These are phyloP conservation scores for Solanum hybrid DNA, from an alignment of 305 asterid genomes.

Conservation along the genomic window DNA sequence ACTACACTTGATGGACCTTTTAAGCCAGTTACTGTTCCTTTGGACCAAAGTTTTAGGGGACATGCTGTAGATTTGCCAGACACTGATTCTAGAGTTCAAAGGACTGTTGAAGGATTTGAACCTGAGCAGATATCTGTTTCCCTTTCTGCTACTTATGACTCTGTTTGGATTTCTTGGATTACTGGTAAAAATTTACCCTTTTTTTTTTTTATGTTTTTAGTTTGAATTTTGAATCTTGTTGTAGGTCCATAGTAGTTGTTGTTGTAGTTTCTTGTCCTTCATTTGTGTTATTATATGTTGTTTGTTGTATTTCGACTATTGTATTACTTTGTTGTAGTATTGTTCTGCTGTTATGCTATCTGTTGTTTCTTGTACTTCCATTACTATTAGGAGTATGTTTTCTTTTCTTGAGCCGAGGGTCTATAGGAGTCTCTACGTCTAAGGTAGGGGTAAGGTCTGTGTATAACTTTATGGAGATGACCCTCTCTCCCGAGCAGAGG, in stretches of 20 bases:
- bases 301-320: not conserved
- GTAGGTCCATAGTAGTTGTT: not conserved
- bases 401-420: not conserved
- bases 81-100: conserved; percentile 66
- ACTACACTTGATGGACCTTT: conserved; percentile 81
- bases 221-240: not conserved
- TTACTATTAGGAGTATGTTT: not conserved
- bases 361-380: not conserved
- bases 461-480: too few species aligned
- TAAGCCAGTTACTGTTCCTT: conserved; percentile 63
- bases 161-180: conserved; percentile 93
- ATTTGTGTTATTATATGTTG: not conserved
- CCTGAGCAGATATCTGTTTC: conserved; percentile 85
- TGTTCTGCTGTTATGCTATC: not conserved
- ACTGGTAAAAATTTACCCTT: conserved; percentile 37
- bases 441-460: not conserved
- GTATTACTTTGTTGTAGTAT: not conserved
- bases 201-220: not conserved
- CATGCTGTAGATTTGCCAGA: conserved; percentile 84
- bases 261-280: not conserved
- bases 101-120: conserved; percentile 50
- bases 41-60: conserved; percentile 72
- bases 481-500: not conserved
- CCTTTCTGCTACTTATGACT: conserved; percentile 58
- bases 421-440: not conserved